Percentiles rank a stretch among this genome's conserved stretches.
Conservation (phyloP, 1,139 yeast species). For the Zygoascus sp. region DNA sequence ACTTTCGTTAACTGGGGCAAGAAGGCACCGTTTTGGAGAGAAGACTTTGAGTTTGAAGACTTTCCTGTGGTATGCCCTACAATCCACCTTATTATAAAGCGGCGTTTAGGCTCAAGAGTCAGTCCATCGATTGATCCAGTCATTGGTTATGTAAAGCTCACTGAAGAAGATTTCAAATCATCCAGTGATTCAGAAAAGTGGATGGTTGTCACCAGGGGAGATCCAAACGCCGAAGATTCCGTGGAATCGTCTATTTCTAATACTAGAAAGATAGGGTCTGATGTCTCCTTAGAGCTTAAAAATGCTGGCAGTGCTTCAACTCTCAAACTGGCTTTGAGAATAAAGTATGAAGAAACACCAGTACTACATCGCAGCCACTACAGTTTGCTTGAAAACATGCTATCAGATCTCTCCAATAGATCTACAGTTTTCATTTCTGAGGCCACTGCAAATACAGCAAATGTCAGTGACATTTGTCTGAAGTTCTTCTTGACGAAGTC, state of each 20-base stretch:
- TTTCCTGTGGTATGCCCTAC: slow-evolving; percentile 27
- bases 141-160: slow-evolving; percentile 24
- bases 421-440: slow-evolving; percentile 30
- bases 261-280: background rate
- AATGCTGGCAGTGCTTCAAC: background rate
- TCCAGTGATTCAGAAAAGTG: slow-evolving; percentile 23
- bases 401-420: slow-evolving; percentile 21
- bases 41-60: slow-evolving; percentile 47
- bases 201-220: slow-evolving; percentile 14
- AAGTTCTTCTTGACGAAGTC: slow-evolving; percentile 34
- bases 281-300: background rate
- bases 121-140: slow-evolving; percentile 36
- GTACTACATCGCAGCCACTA: slow-evolving; percentile 58
- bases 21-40: slow-evolving; percentile 54
- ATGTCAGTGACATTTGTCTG: slow-evolving; percentile 26
- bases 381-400: slow-evolving; percentile 46
- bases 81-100: slow-evolving; percentile 22
- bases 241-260: background rate
- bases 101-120: slow-evolving; percentile 22
- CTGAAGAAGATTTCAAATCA: slow-evolving; percentile 15
- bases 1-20: slow-evolving; percentile 45
- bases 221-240: slow-evolving; percentile 1
- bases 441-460: slow-evolving; percentile 49
- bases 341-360: slow-evolving; percentile 52
- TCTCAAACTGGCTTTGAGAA: slow-evolving; percentile 44